Percentiles rank a stretch among this genome's conserved stretches.
phyloP scores from a whole-genome alignment of 2,329 filamentous ascomycete species.

The Colletotrichum sidae region DNA sequence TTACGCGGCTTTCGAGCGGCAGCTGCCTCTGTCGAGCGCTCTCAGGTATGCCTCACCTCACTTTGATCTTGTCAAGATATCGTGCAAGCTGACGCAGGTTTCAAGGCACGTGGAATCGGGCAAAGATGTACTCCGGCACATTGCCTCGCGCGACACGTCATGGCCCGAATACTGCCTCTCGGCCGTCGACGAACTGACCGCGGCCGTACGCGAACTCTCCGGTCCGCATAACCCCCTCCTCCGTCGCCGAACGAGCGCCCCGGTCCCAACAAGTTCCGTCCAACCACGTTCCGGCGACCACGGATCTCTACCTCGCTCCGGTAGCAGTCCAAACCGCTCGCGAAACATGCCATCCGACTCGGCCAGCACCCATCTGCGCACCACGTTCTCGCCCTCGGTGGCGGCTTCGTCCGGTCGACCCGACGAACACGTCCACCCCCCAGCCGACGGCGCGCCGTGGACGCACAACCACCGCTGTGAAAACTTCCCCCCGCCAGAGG shows the following conservation, averaged over 20 bases:
- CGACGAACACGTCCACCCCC: constrained; percentile 5
- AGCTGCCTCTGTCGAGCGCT: constrained; percentile 52
- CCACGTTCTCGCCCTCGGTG: constrained; percentile 24
- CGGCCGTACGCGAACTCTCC: constrained; percentile 43
- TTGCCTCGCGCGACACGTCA: constrained; percentile 45
- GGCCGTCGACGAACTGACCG: constrained; percentile 47
- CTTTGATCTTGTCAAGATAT: background rate
- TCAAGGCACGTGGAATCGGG: constrained; percentile 45
- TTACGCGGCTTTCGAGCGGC: constrained; percentile 59
- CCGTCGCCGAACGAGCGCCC: background rate
- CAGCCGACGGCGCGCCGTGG: constrained; percentile 8
- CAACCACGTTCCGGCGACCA: background rate
- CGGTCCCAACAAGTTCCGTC: background rate
- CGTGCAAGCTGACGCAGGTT: no score
- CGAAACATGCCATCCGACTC: background rate
- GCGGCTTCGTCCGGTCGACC: constrained; percentile 7
- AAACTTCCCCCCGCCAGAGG: background rate
- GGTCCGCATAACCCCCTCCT: background rate
- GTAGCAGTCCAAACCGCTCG: background rate
- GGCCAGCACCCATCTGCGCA: background rate
- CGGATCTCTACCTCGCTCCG: background rate
- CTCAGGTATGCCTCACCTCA: constrained; percentile 47
- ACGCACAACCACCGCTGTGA: constrained; percentile 1
- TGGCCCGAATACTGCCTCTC: constrained; percentile 49
- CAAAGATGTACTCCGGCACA: constrained; percentile 43